Base-by-base conservation (phyloP, 2,329 filamentous ascomycete species). In the Annulohypoxylon truncatum region DNA sequence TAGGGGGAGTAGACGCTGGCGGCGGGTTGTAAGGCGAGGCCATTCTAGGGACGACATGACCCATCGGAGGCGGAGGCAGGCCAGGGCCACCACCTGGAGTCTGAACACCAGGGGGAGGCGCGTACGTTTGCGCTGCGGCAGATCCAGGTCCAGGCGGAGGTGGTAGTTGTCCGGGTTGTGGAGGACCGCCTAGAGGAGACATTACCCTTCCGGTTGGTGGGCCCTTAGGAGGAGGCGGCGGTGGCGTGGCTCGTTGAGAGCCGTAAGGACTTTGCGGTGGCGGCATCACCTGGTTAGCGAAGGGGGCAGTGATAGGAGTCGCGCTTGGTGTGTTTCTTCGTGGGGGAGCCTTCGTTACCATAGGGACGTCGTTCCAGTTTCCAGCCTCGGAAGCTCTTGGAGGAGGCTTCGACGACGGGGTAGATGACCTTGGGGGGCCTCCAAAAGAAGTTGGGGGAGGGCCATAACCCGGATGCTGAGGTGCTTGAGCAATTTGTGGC, bases 351-450 rank as follows among this genome's bases (percentile, higher is more conserved):
- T 95, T 93, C 47, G 88, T 85, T 47, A 98, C 92, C 74, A 97
- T 87, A 1, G 96, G 96, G 54, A 96, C 91, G 78, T 99, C 96
- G 73, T 99, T 99, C 96, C 96, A 99, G 72, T 92, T 91, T 26
- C 90, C 88, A 68, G 90, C 90, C 69, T 91, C 90, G 75, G 89
- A 90, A 61, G 87, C 83, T 74, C 88, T 89, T 8, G 92, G 88
- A 20, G 93, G 90, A 40, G 88, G 84, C 22, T 85, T 85, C 10
- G 87, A 85, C 13, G 92, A 90, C n/a, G 90, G 86, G 33, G 88
- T 89, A 24, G 87, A 84, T 66, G 87, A 89, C 67, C 91, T 88
- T 55, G 89, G 89, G 40, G 88, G 89, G 28, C 86, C 84, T n/a
- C 71, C 77, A 56, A 81, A 79, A 33, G 75, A 70, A 46, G 73